Conservation (phyloP, 2,329 filamentous ascomycete species). For the Bimuria novae-zelandiae region DNA sequence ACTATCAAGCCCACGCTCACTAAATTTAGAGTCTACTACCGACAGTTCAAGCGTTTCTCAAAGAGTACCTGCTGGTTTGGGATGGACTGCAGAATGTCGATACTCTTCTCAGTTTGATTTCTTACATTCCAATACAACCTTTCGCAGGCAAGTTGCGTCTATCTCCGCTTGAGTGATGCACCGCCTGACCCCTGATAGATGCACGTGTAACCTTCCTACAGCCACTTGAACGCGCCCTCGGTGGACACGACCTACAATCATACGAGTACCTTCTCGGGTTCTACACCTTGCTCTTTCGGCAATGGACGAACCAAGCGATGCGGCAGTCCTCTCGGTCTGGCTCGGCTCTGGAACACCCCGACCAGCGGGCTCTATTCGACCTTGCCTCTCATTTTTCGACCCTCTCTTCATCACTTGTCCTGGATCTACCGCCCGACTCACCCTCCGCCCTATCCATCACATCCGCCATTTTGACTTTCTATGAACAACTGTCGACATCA, state of each 20-base stretch:
- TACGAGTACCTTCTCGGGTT: conserved; percentile 66
- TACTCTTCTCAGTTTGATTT: conserved; percentile 58
- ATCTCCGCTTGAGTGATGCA: conserved; percentile 18
- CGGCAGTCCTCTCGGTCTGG: conserved; percentile 19
- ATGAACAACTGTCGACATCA: conserved; percentile 63
- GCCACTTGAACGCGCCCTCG: conserved; percentile 48
- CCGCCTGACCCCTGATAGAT: conserved; percentile 22
- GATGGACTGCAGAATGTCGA: conserved; percentile 39
- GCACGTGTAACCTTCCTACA: conserved; percentile 46
- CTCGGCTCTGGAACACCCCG: conserved; percentile 46
- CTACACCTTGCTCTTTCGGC: conserved; percentile 68
- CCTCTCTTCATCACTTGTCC: conserved; percentile 36
- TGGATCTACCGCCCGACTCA: conserved; percentile 25
- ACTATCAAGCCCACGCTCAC: conserved; percentile 6
- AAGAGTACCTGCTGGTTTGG: conserved; percentile 44
- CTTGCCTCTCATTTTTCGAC: conserved; percentile 37
- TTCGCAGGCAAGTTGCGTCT: conserved; percentile 58
- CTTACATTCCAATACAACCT: conserved; percentile 49
- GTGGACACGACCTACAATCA: conserved; percentile 49
- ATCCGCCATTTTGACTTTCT: conserved; percentile 65
- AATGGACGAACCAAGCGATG: conserved; percentile 51
- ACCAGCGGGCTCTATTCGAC: conserved; percentile 40
- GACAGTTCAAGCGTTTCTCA: conserved; percentile 38
- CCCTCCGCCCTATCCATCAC: conserved; percentile 48
- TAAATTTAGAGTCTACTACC: conserved; percentile 36